Base-by-base conservation (phyloP, 2,329 filamentous ascomycete species). In the Beauveria caledonica region DNA sequence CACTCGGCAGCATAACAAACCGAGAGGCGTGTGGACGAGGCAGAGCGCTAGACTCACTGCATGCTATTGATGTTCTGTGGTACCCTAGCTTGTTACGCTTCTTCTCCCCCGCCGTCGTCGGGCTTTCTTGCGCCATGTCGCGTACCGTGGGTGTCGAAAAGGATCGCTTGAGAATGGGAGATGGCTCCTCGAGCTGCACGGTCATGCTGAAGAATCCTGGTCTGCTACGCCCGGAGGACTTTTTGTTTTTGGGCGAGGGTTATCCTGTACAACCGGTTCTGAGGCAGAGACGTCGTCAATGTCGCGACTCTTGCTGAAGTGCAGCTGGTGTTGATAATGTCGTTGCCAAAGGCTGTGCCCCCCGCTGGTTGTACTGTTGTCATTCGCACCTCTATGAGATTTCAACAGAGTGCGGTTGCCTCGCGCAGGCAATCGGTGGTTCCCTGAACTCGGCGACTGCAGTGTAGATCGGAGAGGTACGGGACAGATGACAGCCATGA, bases 21-120 rank as follows among this genome's bases (percentile, higher is more conserved):
- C 17, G 42, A 5, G 15, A 29, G 23, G 17, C 21, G 15, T 9
- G 23, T 49, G 3, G 3, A 29, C 4, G 17, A 42, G 39, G 21
- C 9, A 29, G 10, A 23, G 15, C 2, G 5, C 10, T 10, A 10
- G 33, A 84, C 90, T 84, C 81, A 96, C 91, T 87, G 77, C 92
- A 96, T 66, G 92, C 92, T 68, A 95, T 89, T 50, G 90, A 92
- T 53, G 90, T 94, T 69, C 92, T 84, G 76, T 95, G 91, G 71
- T 96, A 96, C 44, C 91, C 91, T 63, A 96, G 80, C 75, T 94
- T 95, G 74, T 94, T 96, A 70, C 91, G 84, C 62, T 74, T 76
- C 69, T 78, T 80, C 57, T 80, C 78, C 44, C 69, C 72, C 23
- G 73, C 66, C 44, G 74, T 66, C 42, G 69, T 68, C 61, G 73